Conservation (phyloP, 2,329 filamentous ascomycete genomes). For the Claviceps lovelessii region DNA sequence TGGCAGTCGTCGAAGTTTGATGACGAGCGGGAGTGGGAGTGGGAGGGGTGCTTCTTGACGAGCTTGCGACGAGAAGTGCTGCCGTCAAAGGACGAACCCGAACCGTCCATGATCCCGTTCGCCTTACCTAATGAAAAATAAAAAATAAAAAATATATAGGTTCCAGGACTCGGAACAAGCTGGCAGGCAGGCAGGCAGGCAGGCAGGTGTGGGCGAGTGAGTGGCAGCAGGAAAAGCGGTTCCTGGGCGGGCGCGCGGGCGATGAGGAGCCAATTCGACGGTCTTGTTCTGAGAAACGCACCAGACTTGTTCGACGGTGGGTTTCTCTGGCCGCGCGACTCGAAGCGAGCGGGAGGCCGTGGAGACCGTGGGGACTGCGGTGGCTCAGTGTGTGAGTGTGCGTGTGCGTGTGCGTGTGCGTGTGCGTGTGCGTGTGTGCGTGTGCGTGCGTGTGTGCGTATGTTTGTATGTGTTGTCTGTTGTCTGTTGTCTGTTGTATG, state of each 20-base stretch:
- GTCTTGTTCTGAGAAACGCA: background rate
- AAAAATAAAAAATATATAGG: slow-evolving; percentile 2
- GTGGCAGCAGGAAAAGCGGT: slow-evolving; percentile 6
- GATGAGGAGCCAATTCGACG: slow-evolving; percentile 2
- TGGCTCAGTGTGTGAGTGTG: background rate
- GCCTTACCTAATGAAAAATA: slow-evolving; percentile 10
- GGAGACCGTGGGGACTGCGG: background rate
- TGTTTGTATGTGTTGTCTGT: no score
- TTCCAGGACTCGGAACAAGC: slow-evolving; percentile 9
- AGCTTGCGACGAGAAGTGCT: slow-evolving; percentile 44
- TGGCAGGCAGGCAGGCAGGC: background rate
- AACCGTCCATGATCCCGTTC: slow-evolving; percentile 32
- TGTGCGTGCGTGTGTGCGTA: no score
- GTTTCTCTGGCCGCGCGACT: background rate
- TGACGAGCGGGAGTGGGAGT: slow-evolving; percentile 28
- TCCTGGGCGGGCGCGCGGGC: background rate
- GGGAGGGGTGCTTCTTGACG: slow-evolving; percentile 45
- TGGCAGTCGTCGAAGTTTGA: slow-evolving; percentile 41
- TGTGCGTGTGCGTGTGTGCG: no score
- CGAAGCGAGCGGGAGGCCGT: background rate
- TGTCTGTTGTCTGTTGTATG: no score
- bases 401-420: background rate
- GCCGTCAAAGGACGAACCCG: slow-evolving; percentile 29
- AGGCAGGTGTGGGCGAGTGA: slow-evolving; percentile 5
- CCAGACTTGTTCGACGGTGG: background rate